Evolutionary conservation across 2,329 filamentous ascomycete species (phyloP).

Genomic region (Emericellopsis atlantica): DNA sequence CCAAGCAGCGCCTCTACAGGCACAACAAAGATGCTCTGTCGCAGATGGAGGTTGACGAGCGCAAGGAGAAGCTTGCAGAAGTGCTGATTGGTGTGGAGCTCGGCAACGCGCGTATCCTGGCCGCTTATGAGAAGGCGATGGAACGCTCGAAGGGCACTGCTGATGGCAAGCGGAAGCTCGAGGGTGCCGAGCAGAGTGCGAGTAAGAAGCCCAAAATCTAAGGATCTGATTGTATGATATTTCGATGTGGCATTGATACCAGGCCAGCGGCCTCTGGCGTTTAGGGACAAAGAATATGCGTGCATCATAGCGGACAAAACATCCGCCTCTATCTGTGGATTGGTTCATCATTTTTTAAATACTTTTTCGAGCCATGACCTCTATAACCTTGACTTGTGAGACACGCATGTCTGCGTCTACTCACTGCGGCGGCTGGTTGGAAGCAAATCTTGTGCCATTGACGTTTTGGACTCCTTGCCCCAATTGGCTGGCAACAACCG

Average conservation of each 20-base stretch:
- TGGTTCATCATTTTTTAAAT: not conserved
- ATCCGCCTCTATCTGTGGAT: not conserved
- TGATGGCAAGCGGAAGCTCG: conserved; percentile 34
- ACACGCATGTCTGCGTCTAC: not conserved
- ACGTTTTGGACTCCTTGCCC: conserved; percentile 23
- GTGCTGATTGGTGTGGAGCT: conserved; percentile 56
- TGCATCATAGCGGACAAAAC: too few relatives aligned
- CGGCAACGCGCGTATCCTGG: conserved; percentile 58
- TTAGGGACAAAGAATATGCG: too few relatives aligned
- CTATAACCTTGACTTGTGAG: too few relatives aligned
- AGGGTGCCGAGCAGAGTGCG: conserved; percentile 11
- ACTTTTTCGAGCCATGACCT: not conserved
- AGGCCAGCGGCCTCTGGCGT: too few relatives aligned
- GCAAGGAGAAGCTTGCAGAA: conserved; percentile 60
- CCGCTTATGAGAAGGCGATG: conserved; percentile 25
- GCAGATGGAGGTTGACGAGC: conserved; percentile 55
- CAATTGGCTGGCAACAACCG: conserved; percentile 55
- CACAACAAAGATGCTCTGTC: conserved; percentile 62
- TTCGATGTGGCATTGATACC: not conserved
- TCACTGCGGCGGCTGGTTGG: not conserved
- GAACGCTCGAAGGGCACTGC: conserved; percentile 10
- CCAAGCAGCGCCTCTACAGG: conserved; percentile 66
- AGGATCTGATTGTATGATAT: conserved; percentile 4
- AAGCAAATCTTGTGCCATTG: conserved; percentile 16
- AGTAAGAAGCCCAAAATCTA: conserved; percentile 34